Conservation (phyloP, 2,329 filamentous ascomycete species). For the Microdochium nivale region DNA sequence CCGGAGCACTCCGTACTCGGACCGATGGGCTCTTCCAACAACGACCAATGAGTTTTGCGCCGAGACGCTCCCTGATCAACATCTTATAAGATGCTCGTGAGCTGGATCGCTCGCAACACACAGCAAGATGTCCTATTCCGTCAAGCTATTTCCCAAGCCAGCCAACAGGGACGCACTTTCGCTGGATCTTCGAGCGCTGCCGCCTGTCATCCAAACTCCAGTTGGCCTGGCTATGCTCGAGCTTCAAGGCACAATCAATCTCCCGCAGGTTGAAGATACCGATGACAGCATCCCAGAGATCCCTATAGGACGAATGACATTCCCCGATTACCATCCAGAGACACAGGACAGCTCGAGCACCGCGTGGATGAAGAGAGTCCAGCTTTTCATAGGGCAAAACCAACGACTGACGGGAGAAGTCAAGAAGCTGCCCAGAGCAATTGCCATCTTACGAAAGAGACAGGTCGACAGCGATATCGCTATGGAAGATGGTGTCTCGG, state of each 20-base stretch:
- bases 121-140: slow-evolving; percentile 21
- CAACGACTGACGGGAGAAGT: slow-evolving; percentile 86
- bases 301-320: slow-evolving; percentile 64
- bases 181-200: slow-evolving; percentile 57
- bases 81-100: not conserved
- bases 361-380: slow-evolving; percentile 83
- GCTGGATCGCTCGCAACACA: not conserved
- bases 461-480: slow-evolving; percentile 31
- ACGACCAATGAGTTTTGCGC: no score
- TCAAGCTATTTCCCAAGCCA: slow-evolving; percentile 30
- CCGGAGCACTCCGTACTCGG: no score
- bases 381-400: slow-evolving; percentile 81
- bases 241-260: slow-evolving; percentile 83
- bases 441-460: slow-evolving; percentile 67
- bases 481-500: slow-evolving; percentile 27
- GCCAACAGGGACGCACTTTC: slow-evolving; percentile 11
- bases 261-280: slow-evolving; percentile 39
- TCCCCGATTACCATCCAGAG: slow-evolving; percentile 62
- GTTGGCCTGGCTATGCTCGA: slow-evolving; percentile 84
- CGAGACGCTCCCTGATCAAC: not conserved
- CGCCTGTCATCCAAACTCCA: slow-evolving; percentile 78
- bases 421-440: slow-evolving; percentile 70
- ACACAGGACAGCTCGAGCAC: slow-evolving; percentile 40
- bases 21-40: no score
- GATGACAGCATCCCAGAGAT: slow-evolving; percentile 28